phyloP scores from a whole-genome alignment of 179 eudicot species.

The Nepenthes alata region DNA sequence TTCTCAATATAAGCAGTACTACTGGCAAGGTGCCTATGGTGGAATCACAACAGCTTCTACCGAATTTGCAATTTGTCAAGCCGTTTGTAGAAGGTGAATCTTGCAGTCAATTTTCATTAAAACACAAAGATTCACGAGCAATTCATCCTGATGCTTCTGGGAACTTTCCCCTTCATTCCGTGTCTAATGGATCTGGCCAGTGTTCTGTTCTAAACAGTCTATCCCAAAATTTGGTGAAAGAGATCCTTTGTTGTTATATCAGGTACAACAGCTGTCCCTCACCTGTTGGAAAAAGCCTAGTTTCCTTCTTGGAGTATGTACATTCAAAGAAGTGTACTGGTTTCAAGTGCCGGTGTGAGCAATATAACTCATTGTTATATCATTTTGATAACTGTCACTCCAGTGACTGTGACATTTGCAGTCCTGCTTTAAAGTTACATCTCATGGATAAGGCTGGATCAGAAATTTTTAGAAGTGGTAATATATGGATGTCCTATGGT shows the following conservation, averaged over 20 bases:
- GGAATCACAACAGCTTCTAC: slow-evolving; percentile 15
- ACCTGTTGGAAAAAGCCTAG: slow-evolving; percentile 10
- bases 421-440: slow-evolving; percentile 23
- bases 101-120: slow-evolving; percentile 2
- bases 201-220: slow-evolving; percentile 8
- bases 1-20: slow-evolving; percentile 1
- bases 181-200: slow-evolving; percentile 12
- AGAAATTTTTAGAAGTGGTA: slow-evolving; percentile 8
- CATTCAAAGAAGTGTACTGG: slow-evolving; percentile 34
- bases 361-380: slow-evolving; percentile 17
- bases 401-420: slow-evolving; percentile 30
- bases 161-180: slow-evolving; percentile 5
- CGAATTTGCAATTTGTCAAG: slow-evolving; percentile 8
- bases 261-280: slow-evolving; percentile 14
- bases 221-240: slow-evolving; percentile 3
- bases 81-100: slow-evolving; percentile 11
- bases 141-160: neutral
- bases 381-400: slow-evolving; percentile 44
- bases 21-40: slow-evolving; percentile 11
- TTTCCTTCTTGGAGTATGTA: slow-evolving; percentile 27
- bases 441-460: slow-evolving; percentile 6
- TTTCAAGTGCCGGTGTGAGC: slow-evolving; percentile 32
- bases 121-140: slow-evolving; percentile 13
- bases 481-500: slow-evolving; percentile 2
- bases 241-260: slow-evolving; percentile 27